Base-by-base conservation (phyloP, 768 basidiomycete genomes). In the Mycena kentingensis region DNA sequence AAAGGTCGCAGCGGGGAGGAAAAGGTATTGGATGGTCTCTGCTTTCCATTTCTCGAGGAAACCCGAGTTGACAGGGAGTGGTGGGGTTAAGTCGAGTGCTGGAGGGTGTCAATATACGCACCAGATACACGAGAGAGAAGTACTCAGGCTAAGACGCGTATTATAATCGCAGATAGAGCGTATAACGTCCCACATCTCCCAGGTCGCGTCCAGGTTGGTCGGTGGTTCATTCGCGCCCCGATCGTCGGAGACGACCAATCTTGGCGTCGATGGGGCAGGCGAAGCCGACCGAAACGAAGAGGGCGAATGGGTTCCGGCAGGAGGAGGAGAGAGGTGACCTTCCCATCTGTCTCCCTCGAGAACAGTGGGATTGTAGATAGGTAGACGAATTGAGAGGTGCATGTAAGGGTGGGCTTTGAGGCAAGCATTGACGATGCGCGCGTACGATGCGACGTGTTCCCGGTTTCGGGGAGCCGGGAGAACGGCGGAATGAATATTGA, bases 141-240 rank as follows among this genome's bases (percentile, higher is more conserved):
- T 67, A 93, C 90, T 86, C 51, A 91, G 65, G 2, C 86, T 86
- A 54, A 93, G 64, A 24, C 90, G 80, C 26, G 79, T 74, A 64
- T 82, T 84, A 68, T 94, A 96, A 51, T 87, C 87, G 68, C 97
- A 99, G 28, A 96, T 80, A 3, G 87, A 86, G 54, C 95, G 79
- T 52, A 99, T 91, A 41, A 88, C 79, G 67, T 98, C 97, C 97
- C 97, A 99, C 84, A 95, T 96, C 67, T 98, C 97, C 96, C 97
- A 99, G 0, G 90, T 92, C 5, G 77, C 80, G 61, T 85, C 85
- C 46, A 90, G 71, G 55, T 86, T 82, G 8, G 71, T 74, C 58
- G 84, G 83, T 35, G 78, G 68, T 16, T 77, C 68, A 31, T 68
- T 70, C 16, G 70, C 61, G 11, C 71, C 63, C 18, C 55, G 69